These are phyloP conservation scores for Trichosporon faecale DNA, from an alignment of 1,284 basidiomycete genomes.

Conservation along the genomic window DNA sequence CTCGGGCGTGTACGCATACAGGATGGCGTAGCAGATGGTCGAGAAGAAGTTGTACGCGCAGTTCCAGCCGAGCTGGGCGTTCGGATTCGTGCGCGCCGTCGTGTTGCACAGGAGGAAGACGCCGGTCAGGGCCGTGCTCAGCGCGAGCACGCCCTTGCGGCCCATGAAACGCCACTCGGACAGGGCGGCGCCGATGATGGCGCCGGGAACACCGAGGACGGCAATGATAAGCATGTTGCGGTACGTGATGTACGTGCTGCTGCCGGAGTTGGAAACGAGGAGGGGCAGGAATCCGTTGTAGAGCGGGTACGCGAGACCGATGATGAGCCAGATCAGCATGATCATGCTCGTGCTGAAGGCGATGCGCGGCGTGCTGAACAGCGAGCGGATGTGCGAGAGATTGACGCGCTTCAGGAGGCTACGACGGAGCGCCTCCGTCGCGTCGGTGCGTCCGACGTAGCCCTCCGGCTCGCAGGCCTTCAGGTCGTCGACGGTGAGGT, in stretches of 20 bases:
- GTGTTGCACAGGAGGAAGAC: conserved; percentile 65
- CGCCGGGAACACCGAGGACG: conserved; percentile 60
- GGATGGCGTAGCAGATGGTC: conserved; percentile 42
- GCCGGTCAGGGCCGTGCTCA: conserved; percentile 58
- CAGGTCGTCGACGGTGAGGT: conserved; percentile 57
- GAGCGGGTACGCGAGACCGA: conserved; percentile 54
- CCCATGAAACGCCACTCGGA: conserved; percentile 59
- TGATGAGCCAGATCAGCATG: conserved; percentile 60
- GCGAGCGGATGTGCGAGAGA: conserved; percentile 56
- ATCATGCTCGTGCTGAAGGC: conserved; percentile 58
- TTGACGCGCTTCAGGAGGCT: conserved; percentile 54
- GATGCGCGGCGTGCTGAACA: conserved; percentile 58
- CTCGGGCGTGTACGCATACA: conserved; percentile 59
- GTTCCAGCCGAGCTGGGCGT: conserved; percentile 59
- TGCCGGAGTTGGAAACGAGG: conserved; percentile 53
- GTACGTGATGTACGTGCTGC: conserved; percentile 52
- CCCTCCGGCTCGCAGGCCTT: conserved; percentile 41
- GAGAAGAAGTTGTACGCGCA: conserved; percentile 58
- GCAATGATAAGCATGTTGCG: conserved; percentile 57
- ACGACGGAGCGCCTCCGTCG: conserved; percentile 30
- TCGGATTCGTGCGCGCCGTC: conserved; percentile 56
- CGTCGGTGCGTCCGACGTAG: conserved; percentile 22
- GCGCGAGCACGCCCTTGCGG: conserved; percentile 57
- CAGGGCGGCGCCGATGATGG: conserved; percentile 59
- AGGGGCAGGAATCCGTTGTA: conserved; percentile 58